Evolutionary conservation across 176 grass and related monocot genomes (phyloP).

Genomic region (Rhynchospora breviuscula): DNA sequence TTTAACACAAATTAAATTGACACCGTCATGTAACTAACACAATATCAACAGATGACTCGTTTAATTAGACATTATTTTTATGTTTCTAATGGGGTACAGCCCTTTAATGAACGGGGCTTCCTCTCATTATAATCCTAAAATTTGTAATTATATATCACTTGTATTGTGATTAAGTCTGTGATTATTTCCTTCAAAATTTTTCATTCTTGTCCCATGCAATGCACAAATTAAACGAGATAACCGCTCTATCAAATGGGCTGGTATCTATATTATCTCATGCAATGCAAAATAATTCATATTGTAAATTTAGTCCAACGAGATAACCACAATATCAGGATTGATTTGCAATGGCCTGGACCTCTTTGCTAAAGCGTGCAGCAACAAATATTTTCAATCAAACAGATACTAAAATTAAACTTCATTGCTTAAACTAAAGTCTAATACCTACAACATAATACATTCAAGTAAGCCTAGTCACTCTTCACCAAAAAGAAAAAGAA

Average conservation of each 20-base stretch:
- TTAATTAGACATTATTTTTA: not conserved
- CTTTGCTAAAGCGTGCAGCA: not conserved
- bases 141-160: not conserved
- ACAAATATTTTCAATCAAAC: not conserved
- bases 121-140: not conserved
- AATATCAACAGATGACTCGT: not conserved
- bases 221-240: too few species aligned
- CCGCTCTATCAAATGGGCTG: not conserved
- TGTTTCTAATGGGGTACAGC: not conserved
- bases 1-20: not conserved
- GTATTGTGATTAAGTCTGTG: not conserved
- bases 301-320: too few species aligned
- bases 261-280: not conserved
- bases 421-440: not conserved
- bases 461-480: not conserved
- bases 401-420: not conserved
- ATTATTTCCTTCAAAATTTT: not conserved
- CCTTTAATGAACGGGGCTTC: not conserved
- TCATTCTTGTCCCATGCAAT: not conserved
- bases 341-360: not conserved
- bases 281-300: too few species aligned
- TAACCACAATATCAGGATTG: too few species aligned
- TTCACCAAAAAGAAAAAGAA: not conserved
- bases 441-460: not conserved
- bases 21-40: not conserved